Base-by-base conservation (phyloP, 257 asterid species). In the Cruciata laevipes region DNA sequence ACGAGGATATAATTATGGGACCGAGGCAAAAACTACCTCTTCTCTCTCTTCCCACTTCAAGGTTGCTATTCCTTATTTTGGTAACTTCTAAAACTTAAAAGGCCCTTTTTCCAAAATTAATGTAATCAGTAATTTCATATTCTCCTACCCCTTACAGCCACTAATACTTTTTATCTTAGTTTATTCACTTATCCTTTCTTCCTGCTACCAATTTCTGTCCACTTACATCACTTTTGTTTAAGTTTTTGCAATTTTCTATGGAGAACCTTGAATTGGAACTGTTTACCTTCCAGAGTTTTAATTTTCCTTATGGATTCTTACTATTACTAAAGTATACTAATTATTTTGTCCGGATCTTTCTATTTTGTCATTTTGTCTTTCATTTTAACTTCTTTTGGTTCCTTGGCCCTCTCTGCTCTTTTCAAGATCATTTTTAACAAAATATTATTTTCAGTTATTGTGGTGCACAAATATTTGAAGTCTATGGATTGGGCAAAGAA, bases 391-490 rank as follows among this genome's bases (percentile, higher is more conserved):
- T 68, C 69, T 20, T 57, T 32, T 52, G 57, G 72, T 53, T 55
- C 18, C 24, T 59, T 10, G 42, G 13, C 30, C 31, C 18, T 21
- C 67, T 32, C 27, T 14, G 6, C 14, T 24, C 61, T 56, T 23
- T 5, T 20, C 44, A 57, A 55, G 57, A 64, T 32, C 11, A 53
- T 61, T 75, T 71, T 73, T 77, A 65, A 81, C 81, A 68, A 62
- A 42, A 60, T 78, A 51, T 68, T 81, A 70, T 66, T 67, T 82
- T 70, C 71, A 94, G 99, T 81, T 94, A 94, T 69, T 88, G 97
- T 64, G 99, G 99, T 62, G 99, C 99, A 68, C 99, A 94, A 74
- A 94, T 94, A 80, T 94, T 94, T 85, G 99, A 94, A 83, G 80
- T 85, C 63, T 94, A 94, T 81, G 99, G 99, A 74, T 74, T 94